Evolutionary conservation across 495 filamentous ascomycete genomes (phyloP), one percentile per base, ranked within the genome.

Genomic region (Jackrogersella minutella): DNA sequence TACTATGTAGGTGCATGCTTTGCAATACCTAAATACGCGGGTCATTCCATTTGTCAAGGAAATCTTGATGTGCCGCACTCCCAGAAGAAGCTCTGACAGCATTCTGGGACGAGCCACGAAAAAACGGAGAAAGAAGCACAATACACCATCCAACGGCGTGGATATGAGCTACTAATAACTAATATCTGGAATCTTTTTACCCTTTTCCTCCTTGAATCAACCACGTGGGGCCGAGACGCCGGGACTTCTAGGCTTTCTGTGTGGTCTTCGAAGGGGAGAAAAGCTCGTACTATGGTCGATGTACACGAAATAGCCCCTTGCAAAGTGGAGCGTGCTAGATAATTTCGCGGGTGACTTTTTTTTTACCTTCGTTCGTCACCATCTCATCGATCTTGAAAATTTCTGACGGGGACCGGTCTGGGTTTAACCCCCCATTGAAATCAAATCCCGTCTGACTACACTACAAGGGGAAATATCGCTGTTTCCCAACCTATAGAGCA

Each of bases 221-320:
- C 66, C 66, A 69, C 66, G 66, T 69, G 66, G 61, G 47, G 61
- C 61, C 66, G 61, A 57, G 51, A 60, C 44, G 52, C 60, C 52
- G 61, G 66, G 64, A 62, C 54, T 62, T 46, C 53, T 59, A 50
- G 21, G 31, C 33, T 51, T 5, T 6, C 21, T 1, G 10, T 11
- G 2, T 2, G 41, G n/a, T n/a, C n/a, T n/a, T n/a, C n/a, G n/a
- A n/a, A n/a, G n/a, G n/a, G n/a, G n/a, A n/a, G n/a, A n/a, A n/a
- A 61, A 24, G 19, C 14, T 40, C 14, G 39, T 28, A 55, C 22
- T 24, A 36, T 11, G 11, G 24, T 30, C 22, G 19, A 55, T 34
- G 46, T 49, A 61, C 51, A 61, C 64, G 41, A 24, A 55, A 41
- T 33, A 26, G 40, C n/a, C 28, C 44, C 66, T 57, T 64, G 36